These are phyloP conservation scores for Thuja plicata DNA, from an alignment of 83 land plant genomes.

Conservation along the genomic window DNA sequence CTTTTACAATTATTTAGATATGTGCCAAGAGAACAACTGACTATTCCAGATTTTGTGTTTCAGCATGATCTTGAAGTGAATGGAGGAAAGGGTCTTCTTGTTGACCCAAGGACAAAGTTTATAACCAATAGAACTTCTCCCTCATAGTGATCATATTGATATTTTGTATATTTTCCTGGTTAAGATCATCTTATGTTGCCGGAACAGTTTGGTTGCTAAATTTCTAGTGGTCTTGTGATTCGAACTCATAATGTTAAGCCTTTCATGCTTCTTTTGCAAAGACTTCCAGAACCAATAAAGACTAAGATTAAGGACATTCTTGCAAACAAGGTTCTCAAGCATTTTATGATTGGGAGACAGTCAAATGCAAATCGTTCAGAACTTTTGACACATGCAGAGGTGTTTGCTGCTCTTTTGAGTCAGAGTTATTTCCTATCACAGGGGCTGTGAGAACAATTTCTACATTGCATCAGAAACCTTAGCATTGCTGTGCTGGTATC, in stretches of 20 bases:
- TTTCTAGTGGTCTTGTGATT: conserved; percentile 12
- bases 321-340: conserved; percentile 38
- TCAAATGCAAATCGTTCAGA: conserved; percentile 37
- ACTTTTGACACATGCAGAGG: no score
- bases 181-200: not conserved
- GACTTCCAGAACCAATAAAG: conserved; percentile 26
- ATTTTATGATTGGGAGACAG: conserved; percentile 31
- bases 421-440: no score
- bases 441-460: no score
- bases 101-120: conserved; percentile 80
- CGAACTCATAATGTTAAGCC: conserved; percentile 26
- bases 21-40: conserved; percentile 96
- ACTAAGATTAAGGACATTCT: conserved; percentile 23
- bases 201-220: not conserved
- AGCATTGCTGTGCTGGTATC: no score
- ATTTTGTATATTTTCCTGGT: not conserved
- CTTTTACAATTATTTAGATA: conserved; percentile 88
- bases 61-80: conserved; percentile 98
- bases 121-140: conserved; percentile 23
- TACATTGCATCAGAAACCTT: no score
- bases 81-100: conserved; percentile 78
- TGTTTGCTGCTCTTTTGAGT: no score
- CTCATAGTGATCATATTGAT: not conserved
- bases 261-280: conserved; percentile 30
- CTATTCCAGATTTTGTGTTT: conserved; percentile 96